Percentiles rank a stretch among this genome's conserved stretches.
phyloP scores from a whole-genome alignment of 257 asterid genomes.

The Euphrasia confusa region DNA sequence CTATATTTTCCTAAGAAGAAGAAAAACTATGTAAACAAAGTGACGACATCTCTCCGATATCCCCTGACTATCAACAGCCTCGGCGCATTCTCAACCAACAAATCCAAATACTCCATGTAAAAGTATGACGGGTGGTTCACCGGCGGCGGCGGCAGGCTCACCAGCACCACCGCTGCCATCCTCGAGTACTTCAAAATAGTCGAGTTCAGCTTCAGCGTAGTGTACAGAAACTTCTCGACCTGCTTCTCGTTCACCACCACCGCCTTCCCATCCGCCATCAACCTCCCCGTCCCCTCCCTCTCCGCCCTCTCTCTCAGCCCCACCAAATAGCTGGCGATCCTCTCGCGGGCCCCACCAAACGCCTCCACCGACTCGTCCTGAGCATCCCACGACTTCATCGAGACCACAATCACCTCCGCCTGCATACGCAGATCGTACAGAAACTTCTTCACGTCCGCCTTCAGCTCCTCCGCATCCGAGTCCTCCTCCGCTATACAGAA shows the following conservation, averaged over 20 bases:
- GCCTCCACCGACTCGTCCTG: slow-evolving; percentile 80
- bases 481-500: slow-evolving; percentile 98
- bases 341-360: slow-evolving; percentile 51
- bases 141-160: slow-evolving; percentile 95
- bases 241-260: slow-evolving; percentile 73
- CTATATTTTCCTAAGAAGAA: neutral
- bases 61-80: slow-evolving; percentile 93
- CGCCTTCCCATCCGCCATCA: slow-evolving; percentile 76
- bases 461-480: slow-evolving; percentile 87
- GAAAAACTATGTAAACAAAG: slow-evolving; percentile 69
- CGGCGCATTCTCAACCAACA: slow-evolving; percentile 90
- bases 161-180: slow-evolving; percentile 95
- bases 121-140: slow-evolving; percentile 75
- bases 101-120: slow-evolving; percentile 96
- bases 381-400: slow-evolving; percentile 93
- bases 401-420: slow-evolving; percentile 88
- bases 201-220: slow-evolving; percentile 78
- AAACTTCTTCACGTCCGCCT: slow-evolving; percentile 81
- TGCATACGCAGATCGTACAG: slow-evolving; percentile 96
- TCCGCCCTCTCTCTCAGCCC: slow-evolving; percentile 62
- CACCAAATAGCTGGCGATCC: slow-evolving; percentile 51
- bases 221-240: slow-evolving; percentile 75
- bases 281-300: slow-evolving; percentile 40
- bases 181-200: slow-evolving; percentile 77
- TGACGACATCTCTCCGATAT: slow-evolving; percentile 88